phyloP scores from a whole-genome alignment of 2,329 filamentous ascomycete genomes.

The Colletotrichum liriopes region DNA sequence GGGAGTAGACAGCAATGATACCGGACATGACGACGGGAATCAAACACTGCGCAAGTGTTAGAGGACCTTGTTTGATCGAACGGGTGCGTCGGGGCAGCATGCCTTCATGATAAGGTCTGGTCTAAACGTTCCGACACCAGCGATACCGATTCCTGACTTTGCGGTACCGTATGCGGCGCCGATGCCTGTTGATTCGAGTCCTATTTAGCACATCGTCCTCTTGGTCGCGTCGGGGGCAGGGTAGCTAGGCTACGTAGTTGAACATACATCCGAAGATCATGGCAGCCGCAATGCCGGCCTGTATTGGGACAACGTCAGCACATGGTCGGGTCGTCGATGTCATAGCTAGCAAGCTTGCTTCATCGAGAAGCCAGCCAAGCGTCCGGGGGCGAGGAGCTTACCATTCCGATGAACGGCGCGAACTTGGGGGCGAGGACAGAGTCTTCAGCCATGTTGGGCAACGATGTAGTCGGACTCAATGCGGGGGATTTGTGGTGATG shows the following conservation, averaged over 20 bases:
- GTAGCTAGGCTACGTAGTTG: constrained; percentile 48
- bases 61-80: neutral
- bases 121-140: constrained; percentile 87
- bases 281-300: constrained; percentile 85
- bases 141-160: constrained; percentile 90
- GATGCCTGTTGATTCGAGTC: constrained; percentile 59
- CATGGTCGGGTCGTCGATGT: constrained; percentile 28
- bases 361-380: constrained; percentile 14
- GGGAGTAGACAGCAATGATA: constrained; percentile 98
- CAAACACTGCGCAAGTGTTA: constrained; percentile 71
- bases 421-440: constrained; percentile 82
- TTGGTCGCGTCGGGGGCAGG: constrained; percentile 41
- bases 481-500: constrained; percentile 42
- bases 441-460: constrained; percentile 64
- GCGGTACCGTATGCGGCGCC: constrained; percentile 91
- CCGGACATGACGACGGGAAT: constrained; percentile 98
- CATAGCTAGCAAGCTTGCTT: constrained; percentile 24
- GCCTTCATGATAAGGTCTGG: constrained; percentile 95
- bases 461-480: constrained; percentile 29
- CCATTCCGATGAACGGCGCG: constrained; percentile 91
- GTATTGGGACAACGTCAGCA: constrained; percentile 47
- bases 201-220: constrained; percentile 28
- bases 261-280: constrained; percentile 86
- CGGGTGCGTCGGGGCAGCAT: constrained; percentile 44
- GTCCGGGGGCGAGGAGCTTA: constrained; percentile 61